Evolutionary conservation across 2,329 filamentous ascomycete species (phyloP).

Genomic region (Cladosporium phlei): DNA sequence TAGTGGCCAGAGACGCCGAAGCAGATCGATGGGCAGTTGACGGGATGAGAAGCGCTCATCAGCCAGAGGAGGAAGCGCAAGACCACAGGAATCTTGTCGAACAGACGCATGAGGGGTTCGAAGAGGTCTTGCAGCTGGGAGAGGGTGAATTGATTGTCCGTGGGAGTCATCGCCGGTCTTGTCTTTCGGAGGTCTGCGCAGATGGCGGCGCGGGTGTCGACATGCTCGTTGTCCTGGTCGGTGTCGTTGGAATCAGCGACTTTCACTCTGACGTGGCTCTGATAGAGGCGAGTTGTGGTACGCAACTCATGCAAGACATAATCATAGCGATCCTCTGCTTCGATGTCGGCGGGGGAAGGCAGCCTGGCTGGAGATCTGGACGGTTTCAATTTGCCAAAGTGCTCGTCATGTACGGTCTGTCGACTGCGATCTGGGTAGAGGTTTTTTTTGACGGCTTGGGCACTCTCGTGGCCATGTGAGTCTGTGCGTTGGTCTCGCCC

Average conservation of each 20-base stretch:
- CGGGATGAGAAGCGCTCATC: slow-evolving; percentile 50
- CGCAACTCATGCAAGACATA: not conserved
- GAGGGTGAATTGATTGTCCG: not conserved
- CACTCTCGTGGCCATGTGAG: too few species aligned
- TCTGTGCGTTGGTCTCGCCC: too few species aligned
- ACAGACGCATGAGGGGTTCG: not conserved
- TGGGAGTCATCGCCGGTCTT: not conserved
- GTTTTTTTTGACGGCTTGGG: too few species aligned
- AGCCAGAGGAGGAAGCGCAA: slow-evolving; percentile 46
- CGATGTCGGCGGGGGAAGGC: not conserved
- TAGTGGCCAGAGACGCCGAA: slow-evolving; percentile 49
- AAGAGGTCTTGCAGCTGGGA: not conserved
- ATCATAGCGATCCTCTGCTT: slow-evolving; percentile 5
- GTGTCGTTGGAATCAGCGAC: not conserved
- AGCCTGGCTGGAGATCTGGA: not conserved
- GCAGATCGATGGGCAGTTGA: slow-evolving; percentile 47
- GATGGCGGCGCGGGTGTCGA: not conserved
- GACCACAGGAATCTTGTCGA: slow-evolving; percentile 23
- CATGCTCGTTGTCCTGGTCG: not conserved
- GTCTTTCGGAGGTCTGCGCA: slow-evolving; percentile 7
- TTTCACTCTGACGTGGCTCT: not conserved
- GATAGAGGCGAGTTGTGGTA: not conserved
- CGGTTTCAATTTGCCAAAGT: too few species aligned
- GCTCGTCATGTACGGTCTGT: too few species aligned
- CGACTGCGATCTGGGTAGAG: too few species aligned